Conservation (phyloP, 2,329 filamentous ascomycete genomes). For the Diaporthe sp. region DNA sequence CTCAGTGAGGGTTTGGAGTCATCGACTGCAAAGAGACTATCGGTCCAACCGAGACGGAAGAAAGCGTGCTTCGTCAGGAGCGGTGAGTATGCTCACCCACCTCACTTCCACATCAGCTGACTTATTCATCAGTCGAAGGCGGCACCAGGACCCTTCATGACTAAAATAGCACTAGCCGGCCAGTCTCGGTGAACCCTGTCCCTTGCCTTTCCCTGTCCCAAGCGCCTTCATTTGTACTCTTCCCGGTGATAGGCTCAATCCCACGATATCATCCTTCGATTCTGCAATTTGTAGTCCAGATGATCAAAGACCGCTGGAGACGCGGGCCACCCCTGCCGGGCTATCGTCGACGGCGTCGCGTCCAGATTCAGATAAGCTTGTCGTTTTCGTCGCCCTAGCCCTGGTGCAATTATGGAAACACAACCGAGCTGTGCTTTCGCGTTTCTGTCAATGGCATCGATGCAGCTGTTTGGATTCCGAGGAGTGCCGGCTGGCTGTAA, state of each 20-base stretch:
- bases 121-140: neutral
- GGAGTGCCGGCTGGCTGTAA: neutral
- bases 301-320: neutral
- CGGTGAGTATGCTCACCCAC: conserved; percentile 21
- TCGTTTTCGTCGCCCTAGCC: neutral
- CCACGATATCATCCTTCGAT: neutral
- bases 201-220: neutral
- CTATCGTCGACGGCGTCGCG: neutral
- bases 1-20: neutral
- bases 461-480: neutral
- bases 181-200: conserved; percentile 4
- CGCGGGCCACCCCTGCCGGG: neutral
- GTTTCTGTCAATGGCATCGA: neutral
- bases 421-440: neutral
- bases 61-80: conserved; percentile 3
- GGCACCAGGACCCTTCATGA: conserved; percentile 13
- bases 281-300: conserved; percentile 8
- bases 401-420: neutral
- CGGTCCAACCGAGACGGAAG: conserved; percentile 25
- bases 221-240: neutral
- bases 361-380: neutral
- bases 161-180: conserved; percentile 15
- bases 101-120: neutral
- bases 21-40: neutral
- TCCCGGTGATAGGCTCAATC: neutral